Evolutionary conservation across 2,329 filamentous ascomycete genomes (phyloP), one percentile per base, ranked within the genome.

Genomic region (Neopestalotiopsis clavispora): DNA sequence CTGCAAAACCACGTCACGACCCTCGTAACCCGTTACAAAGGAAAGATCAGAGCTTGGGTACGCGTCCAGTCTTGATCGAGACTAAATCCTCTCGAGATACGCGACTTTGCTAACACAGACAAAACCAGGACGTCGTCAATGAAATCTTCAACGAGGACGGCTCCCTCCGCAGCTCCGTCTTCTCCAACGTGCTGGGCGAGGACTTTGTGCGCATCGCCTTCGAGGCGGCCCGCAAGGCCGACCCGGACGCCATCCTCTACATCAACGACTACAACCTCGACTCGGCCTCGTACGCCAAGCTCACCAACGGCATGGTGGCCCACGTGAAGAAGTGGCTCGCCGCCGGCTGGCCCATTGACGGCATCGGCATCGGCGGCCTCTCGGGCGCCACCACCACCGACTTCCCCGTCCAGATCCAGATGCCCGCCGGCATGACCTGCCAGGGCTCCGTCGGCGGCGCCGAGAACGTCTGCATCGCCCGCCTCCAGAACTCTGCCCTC

Each of bases 261-360:
- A 92, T 94, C 81, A 94, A 94, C 80, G 91, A 94, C 78, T 89
- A 86, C 80, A 92, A 92, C 81, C 85, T 92, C 66, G 91, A 92
- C 80, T 83, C 79, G 58, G 84, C 90, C 20, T 84, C 74, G 72
- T 85, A 86, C 74, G 82, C 85, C 71, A 94, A 94, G 83, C 62
- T 82, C 67, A 82, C 83, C 45, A 81, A 74, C 28, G 84, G 84
- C 61, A 85, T 90, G 80, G 81, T 85, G 13, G 75, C 74, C 52
- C 81, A 88, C 74, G 91, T 94, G 72, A 86, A 87, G 75, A 86
- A 89, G 75, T 92, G 90, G 90, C 74, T 89, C 64, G 84, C 84
- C 0, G 84, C 83, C 1, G 91, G 91, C 66, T 78, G 89, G 6
- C 88, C 87, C 64, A 90, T 90, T 74, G 87, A 90, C 49, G 89